Percentiles rank a stretch among this genome's conserved stretches.
phyloP scores from a whole-genome alignment of 768 basidiomycete species.

The Termitomyces sp. region DNA sequence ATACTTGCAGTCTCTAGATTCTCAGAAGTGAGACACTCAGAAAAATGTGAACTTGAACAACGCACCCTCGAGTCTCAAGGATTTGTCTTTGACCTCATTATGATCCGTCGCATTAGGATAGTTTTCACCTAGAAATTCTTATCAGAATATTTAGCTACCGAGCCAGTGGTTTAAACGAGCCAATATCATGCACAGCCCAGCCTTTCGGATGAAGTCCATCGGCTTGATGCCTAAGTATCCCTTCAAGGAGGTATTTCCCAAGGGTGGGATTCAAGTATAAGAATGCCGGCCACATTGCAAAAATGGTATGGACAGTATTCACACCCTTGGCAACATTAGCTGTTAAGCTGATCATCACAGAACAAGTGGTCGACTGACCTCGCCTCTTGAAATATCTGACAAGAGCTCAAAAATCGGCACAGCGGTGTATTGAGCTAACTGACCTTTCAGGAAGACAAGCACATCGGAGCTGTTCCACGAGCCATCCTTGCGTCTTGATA shows the following conservation, averaged over 20 bases:
- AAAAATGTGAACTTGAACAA: background rate
- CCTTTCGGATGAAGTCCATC: constrained; percentile 58
- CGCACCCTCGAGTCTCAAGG: constrained; percentile 47
- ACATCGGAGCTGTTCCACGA: constrained; percentile 46
- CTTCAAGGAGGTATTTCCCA: constrained; percentile 53
- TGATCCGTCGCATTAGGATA: constrained; percentile 39
- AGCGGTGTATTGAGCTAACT: background rate
- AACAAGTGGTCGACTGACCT: constrained; percentile 28
- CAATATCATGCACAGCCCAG: constrained; percentile 60
- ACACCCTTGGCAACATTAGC: constrained; percentile 25
- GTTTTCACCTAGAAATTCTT: constrained; percentile 20
- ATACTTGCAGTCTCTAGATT: constrained; percentile 61
- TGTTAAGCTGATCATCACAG: background rate
- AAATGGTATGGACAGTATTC: constrained; percentile 50
- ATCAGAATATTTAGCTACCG: background rate
- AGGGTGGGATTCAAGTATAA: constrained; percentile 50
- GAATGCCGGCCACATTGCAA: constrained; percentile 44
- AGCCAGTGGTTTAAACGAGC: constrained; percentile 19
- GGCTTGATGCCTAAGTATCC: constrained; percentile 60
- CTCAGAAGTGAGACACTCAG: background rate
- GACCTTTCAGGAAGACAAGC: constrained; percentile 54
- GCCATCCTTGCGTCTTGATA: constrained; percentile 39
- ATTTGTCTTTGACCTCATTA: constrained; percentile 40
- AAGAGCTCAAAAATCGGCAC: background rate
- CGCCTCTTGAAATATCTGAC: constrained; percentile 52